Conservation (phyloP, 139 green algal genomes). For the Dunaliella sp. region DNA sequence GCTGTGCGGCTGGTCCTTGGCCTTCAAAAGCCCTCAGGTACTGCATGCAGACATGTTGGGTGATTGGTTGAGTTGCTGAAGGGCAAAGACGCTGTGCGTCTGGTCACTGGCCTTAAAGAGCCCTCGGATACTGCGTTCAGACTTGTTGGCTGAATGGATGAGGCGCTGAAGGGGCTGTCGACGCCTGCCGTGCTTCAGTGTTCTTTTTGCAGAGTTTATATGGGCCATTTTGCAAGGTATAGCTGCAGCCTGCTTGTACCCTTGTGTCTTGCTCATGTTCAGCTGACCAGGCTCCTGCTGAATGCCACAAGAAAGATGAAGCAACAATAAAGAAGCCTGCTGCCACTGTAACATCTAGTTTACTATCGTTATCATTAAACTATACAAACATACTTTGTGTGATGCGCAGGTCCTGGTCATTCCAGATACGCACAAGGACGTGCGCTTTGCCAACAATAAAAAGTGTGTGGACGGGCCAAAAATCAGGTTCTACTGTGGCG, state of each 20-base stretch:
- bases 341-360: too few relatives aligned
- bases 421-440: constrained; percentile 44
- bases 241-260: too few relatives aligned
- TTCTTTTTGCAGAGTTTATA: background rate
- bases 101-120: constrained; percentile 56
- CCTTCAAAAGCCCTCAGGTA: constrained; percentile 38
- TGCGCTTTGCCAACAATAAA: constrained; percentile 14
- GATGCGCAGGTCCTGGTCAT: constrained; percentile 48
- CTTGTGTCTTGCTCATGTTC: too few relatives aligned
- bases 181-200: background rate
- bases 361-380: too few relatives aligned
- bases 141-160: too few relatives aligned
- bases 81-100: constrained; percentile 60
- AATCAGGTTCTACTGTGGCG: constrained; percentile 53
- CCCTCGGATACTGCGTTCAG: constrained; percentile 9
- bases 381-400: too few relatives aligned
- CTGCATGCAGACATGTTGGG: constrained; percentile 29
- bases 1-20: constrained; percentile 70
- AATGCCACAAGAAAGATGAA: too few relatives aligned
- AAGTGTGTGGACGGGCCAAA: constrained; percentile 31
- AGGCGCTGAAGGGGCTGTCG: background rate
- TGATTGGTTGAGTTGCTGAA: background rate
- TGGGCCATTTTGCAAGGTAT: too few relatives aligned
- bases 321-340: too few relatives aligned
- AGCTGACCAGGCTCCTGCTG: too few relatives aligned